Conservation (phyloP, 805 yeast genomes). For the Blastobotrys attinorum region DNA sequence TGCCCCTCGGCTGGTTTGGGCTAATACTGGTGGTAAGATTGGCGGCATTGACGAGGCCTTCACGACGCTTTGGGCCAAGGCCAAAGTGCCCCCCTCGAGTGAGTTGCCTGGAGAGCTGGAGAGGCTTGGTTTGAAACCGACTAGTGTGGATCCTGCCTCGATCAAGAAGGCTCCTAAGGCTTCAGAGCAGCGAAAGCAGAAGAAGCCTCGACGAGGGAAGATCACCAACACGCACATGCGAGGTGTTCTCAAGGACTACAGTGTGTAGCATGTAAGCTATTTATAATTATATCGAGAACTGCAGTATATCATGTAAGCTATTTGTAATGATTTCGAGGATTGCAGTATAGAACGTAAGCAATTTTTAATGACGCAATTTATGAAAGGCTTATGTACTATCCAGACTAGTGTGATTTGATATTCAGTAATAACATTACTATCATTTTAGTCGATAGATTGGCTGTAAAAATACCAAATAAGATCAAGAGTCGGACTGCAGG, state of each 20-base stretch:
- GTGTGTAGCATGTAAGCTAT: slow-evolving; percentile 1
- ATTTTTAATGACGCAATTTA: too few relatives aligned
- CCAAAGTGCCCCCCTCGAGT: slow-evolving; percentile 72
- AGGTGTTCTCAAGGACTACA: slow-evolving; percentile 85
- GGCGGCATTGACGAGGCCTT: slow-evolving; percentile 74
- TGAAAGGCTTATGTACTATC: too few relatives aligned
- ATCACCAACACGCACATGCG: slow-evolving; percentile 95
- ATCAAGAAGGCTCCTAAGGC: slow-evolving; percentile 56
- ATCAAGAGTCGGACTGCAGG: too few relatives aligned
- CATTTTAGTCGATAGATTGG: too few relatives aligned
- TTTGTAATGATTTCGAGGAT: too few relatives aligned
- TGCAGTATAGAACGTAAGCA: too few relatives aligned
- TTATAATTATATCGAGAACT: too few relatives aligned
- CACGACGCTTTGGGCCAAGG: slow-evolving; percentile 68
- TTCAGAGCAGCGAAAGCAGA: slow-evolving; percentile 60
- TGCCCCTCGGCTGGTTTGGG: slow-evolving; percentile 89
- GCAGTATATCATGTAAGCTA: too few relatives aligned
- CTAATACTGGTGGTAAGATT: slow-evolving; percentile 69
- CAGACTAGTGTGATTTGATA: too few relatives aligned
- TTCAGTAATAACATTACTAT: too few relatives aligned
- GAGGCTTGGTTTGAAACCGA: slow-evolving; percentile 87
- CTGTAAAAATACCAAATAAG: too few relatives aligned
- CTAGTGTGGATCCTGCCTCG: slow-evolving; percentile 96
- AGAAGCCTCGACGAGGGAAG: slow-evolving; percentile 88
- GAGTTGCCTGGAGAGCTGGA: slow-evolving; percentile 72